phyloP scores from a whole-genome alignment of 164 flowering plant genomes.

The Aristolochia fimbriata region DNA sequence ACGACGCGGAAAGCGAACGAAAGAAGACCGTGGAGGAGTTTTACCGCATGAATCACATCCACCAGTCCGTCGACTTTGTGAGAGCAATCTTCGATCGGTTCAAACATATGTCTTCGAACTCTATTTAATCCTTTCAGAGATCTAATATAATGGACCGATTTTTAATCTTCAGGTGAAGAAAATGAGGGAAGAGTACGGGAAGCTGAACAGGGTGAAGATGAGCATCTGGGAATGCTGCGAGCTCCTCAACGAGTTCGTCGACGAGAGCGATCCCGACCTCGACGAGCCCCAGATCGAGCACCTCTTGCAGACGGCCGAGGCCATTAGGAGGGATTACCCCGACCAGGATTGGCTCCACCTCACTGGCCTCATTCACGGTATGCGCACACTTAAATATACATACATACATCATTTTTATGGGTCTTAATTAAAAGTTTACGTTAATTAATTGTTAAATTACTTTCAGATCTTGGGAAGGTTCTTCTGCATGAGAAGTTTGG shows the following conservation, averaged over 20 bases:
- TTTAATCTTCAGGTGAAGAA: constrained; percentile 27
- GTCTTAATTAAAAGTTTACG: too few species aligned
- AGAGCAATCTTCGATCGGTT: neutral
- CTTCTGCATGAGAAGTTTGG: constrained; percentile 28
- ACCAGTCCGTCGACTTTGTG: constrained; percentile 31
- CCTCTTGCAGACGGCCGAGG: constrained; percentile 35
- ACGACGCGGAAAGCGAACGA: constrained; percentile 26
- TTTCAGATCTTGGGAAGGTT: constrained; percentile 39
- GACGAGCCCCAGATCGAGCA: constrained; percentile 44
- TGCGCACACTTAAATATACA: too few species aligned
- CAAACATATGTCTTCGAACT: too few species aligned
- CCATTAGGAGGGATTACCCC: constrained; percentile 36
- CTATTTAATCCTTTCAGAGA: too few species aligned
- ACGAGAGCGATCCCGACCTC: constrained; percentile 39
- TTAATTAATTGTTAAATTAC: too few species aligned
- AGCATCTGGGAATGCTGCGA: constrained; percentile 44
- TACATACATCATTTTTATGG: too few species aligned
- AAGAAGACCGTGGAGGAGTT: constrained; percentile 23
- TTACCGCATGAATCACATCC: constrained; percentile 24
- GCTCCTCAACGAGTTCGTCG: constrained; percentile 32
- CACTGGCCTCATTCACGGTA: constrained; percentile 40
- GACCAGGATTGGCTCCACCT: constrained; percentile 38
- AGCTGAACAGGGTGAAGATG: constrained; percentile 26
- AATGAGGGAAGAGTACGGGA: constrained; percentile 29
- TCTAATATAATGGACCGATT: too few species aligned